Percentiles rank a stretch among this genome's conserved stretches.
phyloP scores from a whole-genome alignment of 305 asterid species.

The Fraxinus platypoda region DNA sequence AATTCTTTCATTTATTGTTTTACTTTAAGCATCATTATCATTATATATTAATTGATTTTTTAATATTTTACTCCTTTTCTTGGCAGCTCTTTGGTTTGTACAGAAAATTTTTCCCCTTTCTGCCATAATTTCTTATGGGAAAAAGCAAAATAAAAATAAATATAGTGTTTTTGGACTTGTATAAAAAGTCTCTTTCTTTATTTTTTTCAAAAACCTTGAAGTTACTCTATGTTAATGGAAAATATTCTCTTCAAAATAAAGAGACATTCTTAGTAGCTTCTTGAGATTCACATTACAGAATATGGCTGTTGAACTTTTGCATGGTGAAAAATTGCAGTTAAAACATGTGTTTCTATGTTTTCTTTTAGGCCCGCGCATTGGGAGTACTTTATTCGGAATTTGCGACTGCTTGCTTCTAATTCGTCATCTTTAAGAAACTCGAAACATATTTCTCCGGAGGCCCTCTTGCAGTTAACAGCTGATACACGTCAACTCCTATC shows the following conservation, averaged over 20 bases:
- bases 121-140: background rate
- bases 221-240: background rate
- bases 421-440: conserved; percentile 80
- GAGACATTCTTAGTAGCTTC: background rate
- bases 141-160: background rate
- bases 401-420: conserved; percentile 69
- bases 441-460: conserved; percentile 66
- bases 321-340: conserved; percentile 26
- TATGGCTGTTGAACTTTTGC: conserved; percentile 17
- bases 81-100: background rate
- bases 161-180: background rate
- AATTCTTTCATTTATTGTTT: background rate
- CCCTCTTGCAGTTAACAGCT: conserved; percentile 75
- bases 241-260: background rate
- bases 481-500: conserved; percentile 55
- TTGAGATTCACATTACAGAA: conserved; percentile 17
- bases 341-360: conserved; percentile 23
- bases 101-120: background rate
- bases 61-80: background rate
- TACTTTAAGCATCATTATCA: background rate
- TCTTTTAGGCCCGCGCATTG: conserved; percentile 67
- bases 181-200: background rate
- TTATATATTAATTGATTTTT: background rate
- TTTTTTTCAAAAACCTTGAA: background rate
- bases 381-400: conserved; percentile 64